Conservation (phyloP, 148 eudicot species). For the Fallopia convolvulus region DNA sequence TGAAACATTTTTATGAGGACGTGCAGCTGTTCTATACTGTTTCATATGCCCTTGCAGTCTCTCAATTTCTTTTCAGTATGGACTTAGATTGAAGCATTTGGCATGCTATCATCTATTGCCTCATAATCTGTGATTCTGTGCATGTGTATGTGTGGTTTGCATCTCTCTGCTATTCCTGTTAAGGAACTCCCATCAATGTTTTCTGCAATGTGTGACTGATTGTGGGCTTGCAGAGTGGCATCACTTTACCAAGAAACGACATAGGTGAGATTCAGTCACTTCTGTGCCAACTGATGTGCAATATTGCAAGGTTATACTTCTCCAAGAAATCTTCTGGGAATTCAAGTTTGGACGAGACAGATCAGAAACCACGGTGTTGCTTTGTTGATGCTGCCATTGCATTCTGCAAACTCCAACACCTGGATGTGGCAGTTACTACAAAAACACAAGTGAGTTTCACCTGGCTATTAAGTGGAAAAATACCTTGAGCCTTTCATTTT, state of each 20-base stretch:
- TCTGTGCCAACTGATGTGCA: constrained; percentile 67
- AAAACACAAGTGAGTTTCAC: constrained; percentile 65
- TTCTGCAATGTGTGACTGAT: constrained; percentile 17
- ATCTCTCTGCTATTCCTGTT: neutral
- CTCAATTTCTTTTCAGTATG: neutral
- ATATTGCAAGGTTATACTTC: constrained; percentile 47
- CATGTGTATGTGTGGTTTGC: constrained; percentile 3
- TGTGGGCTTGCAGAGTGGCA: constrained; percentile 42
- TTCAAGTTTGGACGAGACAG: constrained; percentile 40
- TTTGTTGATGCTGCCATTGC: constrained; percentile 76
- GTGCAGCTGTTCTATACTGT: neutral
- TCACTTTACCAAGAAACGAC: constrained; percentile 31
- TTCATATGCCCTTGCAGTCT: neutral
- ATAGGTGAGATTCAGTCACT: constrained; percentile 67
- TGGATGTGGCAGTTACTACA: constrained; percentile 50
- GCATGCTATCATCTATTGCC: neutral
- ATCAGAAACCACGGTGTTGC: constrained; percentile 49
- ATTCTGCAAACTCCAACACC: constrained; percentile 87
- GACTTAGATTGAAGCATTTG: neutral
- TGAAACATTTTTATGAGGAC: neutral
- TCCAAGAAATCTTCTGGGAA: constrained; percentile 51
- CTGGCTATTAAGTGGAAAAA: neutral
- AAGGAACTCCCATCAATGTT: neutral
- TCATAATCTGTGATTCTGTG: neutral
- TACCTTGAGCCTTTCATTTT: neutral